Evolutionary conservation across 2,329 filamentous ascomycete genomes (phyloP).

Genomic region (Pseudogymnoascus pannorum): DNA sequence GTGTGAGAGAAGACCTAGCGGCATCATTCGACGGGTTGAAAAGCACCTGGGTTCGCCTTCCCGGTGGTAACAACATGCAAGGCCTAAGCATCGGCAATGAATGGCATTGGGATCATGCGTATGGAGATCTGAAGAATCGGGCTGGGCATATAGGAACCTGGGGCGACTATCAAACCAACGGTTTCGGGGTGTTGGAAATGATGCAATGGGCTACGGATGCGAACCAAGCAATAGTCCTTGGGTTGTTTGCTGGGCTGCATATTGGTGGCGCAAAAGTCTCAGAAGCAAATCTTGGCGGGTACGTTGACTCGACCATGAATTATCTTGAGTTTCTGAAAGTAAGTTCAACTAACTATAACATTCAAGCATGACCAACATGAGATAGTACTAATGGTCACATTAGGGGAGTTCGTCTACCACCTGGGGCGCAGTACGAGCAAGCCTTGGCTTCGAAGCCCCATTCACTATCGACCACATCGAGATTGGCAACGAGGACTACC

Average conservation of each 20-base stretch:
- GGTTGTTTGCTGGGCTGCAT: slow-evolving; percentile 27
- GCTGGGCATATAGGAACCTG: slow-evolving; percentile 33
- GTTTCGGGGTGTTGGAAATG: slow-evolving; percentile 29
- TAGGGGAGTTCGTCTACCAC: background rate
- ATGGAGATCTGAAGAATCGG: slow-evolving; percentile 15
- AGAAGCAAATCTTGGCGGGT: background rate
- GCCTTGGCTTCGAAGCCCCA: slow-evolving; percentile 53
- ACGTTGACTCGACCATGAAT: background rate
- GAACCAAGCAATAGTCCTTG: slow-evolving; percentile 37
- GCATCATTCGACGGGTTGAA: slow-evolving; percentile 44
- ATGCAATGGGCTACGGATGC: slow-evolving; percentile 37
- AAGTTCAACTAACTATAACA: background rate
- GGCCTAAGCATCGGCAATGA: slow-evolving; percentile 10
- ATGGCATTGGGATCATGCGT: background rate
- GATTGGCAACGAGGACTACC: slow-evolving; percentile 62
- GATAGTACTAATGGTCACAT: background rate
- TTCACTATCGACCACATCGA: slow-evolving; percentile 56
- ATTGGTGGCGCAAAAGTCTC: background rate
- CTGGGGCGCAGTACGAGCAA: slow-evolving; percentile 38
- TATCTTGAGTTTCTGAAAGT: background rate
- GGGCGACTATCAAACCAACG: slow-evolving; percentile 36
- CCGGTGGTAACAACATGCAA: slow-evolving; percentile 54
- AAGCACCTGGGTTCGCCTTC: slow-evolving; percentile 53
- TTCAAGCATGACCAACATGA: background rate
- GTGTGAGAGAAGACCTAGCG: slow-evolving; percentile 48